Evolutionary conservation across 1,284 basidiomycete genomes (phyloP).

Genomic region (Phaffia rhodozyma): DNA sequence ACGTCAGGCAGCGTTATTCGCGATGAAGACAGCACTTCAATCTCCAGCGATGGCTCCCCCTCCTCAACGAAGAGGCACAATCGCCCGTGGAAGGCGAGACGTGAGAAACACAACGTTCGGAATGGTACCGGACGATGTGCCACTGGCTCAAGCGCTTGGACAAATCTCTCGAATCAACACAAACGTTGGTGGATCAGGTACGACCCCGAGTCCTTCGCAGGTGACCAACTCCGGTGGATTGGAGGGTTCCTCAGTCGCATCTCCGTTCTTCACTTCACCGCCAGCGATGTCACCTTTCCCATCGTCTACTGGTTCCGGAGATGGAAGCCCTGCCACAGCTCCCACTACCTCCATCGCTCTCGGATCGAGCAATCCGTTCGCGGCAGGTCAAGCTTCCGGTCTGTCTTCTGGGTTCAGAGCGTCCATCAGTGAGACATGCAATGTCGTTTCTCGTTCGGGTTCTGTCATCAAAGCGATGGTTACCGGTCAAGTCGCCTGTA

Average conservation of each 20-base stretch:
- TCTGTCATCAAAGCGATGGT: conserved; percentile 38
- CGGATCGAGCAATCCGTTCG: conserved; percentile 16
- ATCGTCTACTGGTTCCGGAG: not conserved
- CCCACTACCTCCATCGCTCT: conserved; percentile 17
- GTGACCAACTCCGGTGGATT: too few relatives aligned
- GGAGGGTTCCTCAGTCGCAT: not conserved
- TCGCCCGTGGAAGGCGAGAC: conserved; percentile 38
- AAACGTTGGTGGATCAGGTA: not conserved
- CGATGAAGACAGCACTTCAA: conserved; percentile 39
- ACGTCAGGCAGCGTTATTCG: conserved; percentile 39
- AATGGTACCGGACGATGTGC: conserved; percentile 24
- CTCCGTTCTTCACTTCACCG: not conserved
- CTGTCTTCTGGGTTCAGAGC: conserved; percentile 33
- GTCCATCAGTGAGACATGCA: conserved; percentile 40
- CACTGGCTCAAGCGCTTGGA: conserved; percentile 20
- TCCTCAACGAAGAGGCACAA: conserved; percentile 32
- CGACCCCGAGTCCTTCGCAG: not conserved
- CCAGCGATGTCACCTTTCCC: conserved; percentile 1
- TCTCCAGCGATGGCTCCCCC: conserved; percentile 19
- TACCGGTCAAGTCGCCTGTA: conserved; percentile 39
- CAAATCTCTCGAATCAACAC: not conserved
- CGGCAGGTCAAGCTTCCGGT: conserved; percentile 17
- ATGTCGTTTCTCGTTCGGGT: conserved; percentile 37
- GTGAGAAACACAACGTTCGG: conserved; percentile 38
- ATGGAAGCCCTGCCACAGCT: conserved; percentile 4